phyloP scores from a whole-genome alignment of 352 stramenopile genomes.

The Peronospora tabacina region DNA sequence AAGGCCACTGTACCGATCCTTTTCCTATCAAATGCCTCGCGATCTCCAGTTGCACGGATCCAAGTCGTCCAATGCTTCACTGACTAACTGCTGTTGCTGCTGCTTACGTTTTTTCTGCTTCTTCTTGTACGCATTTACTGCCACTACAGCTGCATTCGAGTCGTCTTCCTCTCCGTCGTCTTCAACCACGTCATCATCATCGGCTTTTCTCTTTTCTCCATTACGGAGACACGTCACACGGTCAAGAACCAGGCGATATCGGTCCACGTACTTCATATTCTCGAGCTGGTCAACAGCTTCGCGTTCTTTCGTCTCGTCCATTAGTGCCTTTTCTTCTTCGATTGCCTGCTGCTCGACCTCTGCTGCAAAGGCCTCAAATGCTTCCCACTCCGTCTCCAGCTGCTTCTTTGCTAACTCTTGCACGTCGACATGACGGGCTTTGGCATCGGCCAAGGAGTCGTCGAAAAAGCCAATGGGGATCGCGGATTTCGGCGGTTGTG shows the following conservation, averaged over 20 bases:
- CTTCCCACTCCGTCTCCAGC: conserved; percentile 45
- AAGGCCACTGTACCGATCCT: background rate
- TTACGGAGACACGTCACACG: conserved; percentile 19
- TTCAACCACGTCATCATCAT: conserved; percentile 12
- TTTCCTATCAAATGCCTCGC: conserved; percentile 22
- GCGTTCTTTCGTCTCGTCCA: conserved; percentile 36
- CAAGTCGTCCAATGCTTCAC: conserved; percentile 27
- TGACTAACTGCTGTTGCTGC: conserved; percentile 11
- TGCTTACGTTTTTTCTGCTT: conserved; percentile 25
- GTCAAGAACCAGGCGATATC: conserved; percentile 46
- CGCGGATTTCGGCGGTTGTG: conserved; percentile 2
- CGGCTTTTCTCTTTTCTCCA: conserved; percentile 14
- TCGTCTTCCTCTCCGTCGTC: conserved; percentile 11
- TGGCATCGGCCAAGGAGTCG: conserved; percentile 42
- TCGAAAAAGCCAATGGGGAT: conserved; percentile 47
- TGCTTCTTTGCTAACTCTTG: conserved; percentile 38
- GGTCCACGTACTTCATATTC: conserved; percentile 63
- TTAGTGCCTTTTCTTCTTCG: conserved; percentile 27
- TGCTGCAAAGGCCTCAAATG: conserved; percentile 53
- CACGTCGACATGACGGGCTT: conserved; percentile 38
- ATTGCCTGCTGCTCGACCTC: conserved; percentile 42
- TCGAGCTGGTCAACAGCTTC: conserved; percentile 51
- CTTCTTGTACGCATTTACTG: conserved; percentile 25
- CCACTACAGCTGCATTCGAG: conserved; percentile 7
- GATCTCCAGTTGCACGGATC: conserved; percentile 45